Evolutionary conservation across 2,329 filamentous ascomycete species (phyloP), one percentile per base, ranked within the genome.

Genomic region (Colletotrichum paranaense): DNA sequence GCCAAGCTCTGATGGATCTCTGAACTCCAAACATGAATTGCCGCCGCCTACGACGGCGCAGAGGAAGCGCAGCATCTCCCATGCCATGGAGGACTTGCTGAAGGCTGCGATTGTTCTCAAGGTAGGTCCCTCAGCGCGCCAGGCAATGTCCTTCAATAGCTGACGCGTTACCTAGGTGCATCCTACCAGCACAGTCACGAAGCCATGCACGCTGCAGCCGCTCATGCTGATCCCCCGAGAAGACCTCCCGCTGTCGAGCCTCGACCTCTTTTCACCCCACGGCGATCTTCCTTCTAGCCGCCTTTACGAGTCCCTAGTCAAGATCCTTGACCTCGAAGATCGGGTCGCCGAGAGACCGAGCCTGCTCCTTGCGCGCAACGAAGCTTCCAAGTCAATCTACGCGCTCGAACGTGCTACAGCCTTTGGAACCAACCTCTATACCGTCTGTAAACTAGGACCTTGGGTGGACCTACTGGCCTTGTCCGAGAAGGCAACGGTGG

Each of bases 381-480:
- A 92, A 56, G 83, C 86, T 30, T 87, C 86, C 73, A 84, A 86
- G 68, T 85, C 84, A 46, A 75, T 89, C 0, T 93, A 90, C 79
- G 92, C 88, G 14, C 83, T 94, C n/a, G 93, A 95, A 82, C 87
- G 90, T 28, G 90, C 93, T 46, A 84, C 86, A 19, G 81, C 84
- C 59, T 30, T 30, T 5, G 55, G 49, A 16, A 30, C 55, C n/a
- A 88, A 88, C 1, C 84, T 92, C 4, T 95, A 94, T 79, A 89
- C 90, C 12, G 80, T 94, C 30, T 95, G 92, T 80, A 91, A 89
- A 77, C 84, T 97, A 56, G 92, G 90, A 2, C 81, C 84, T 24
- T 94, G 92, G 92, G 86, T 93, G 26, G 88, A 91, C 74, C 79
- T 92, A 64, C 85, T 88, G 46, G 82, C 86, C 7, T 83, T 95